Conservation (phyloP, 768 basidiomycete species). For the Serpula lacrymans region DNA sequence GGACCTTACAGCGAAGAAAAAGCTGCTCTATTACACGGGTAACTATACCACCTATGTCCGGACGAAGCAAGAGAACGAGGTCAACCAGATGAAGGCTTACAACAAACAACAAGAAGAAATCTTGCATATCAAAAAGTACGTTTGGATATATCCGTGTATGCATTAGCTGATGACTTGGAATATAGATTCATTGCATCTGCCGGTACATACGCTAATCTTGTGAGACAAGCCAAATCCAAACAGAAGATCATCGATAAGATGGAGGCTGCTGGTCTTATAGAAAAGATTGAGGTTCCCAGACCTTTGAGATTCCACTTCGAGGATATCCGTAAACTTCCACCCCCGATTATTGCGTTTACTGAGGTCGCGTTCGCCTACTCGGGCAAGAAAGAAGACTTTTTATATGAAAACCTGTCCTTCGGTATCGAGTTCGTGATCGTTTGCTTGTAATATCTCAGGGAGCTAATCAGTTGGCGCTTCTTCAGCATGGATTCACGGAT, state of each 20-base stretch:
- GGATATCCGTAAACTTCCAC: slow-evolving; percentile 88
- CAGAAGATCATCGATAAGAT: slow-evolving; percentile 99
- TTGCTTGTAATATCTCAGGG: slow-evolving; percentile 6
- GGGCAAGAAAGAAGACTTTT: slow-evolving; percentile 80
- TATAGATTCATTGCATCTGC: slow-evolving; percentile 95
- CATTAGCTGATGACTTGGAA: slow-evolving; percentile 8
- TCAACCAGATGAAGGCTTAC: slow-evolving; percentile 99
- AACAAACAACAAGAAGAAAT: slow-evolving; percentile 98
- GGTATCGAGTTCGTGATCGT: slow-evolving; percentile 82
- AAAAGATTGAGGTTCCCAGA: slow-evolving; percentile 77
- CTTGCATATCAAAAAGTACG: slow-evolving; percentile 94
- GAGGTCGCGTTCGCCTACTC: slow-evolving; percentile 95
- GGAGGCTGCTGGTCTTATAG: slow-evolving; percentile 97
- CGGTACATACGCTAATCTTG: slow-evolving; percentile 98
- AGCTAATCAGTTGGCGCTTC: slow-evolving; percentile 1
- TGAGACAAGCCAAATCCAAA: slow-evolving; percentile 98
- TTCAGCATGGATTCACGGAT: slow-evolving; percentile 88
- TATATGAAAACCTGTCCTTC: slow-evolving; percentile 89
- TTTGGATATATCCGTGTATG: slow-evolving; percentile 6
- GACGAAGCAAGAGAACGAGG: slow-evolving; percentile 95
- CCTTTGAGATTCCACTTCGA: slow-evolving; percentile 94
- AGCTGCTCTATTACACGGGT: slow-evolving; percentile 90
- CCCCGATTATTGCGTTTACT: slow-evolving; percentile 96
- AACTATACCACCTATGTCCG: slow-evolving; percentile 98
- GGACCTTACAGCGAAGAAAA: slow-evolving; percentile 92